Evolutionary conservation across 345 rosid genomes (phyloP).

Genomic region (Lenwebbia sp.): DNA sequence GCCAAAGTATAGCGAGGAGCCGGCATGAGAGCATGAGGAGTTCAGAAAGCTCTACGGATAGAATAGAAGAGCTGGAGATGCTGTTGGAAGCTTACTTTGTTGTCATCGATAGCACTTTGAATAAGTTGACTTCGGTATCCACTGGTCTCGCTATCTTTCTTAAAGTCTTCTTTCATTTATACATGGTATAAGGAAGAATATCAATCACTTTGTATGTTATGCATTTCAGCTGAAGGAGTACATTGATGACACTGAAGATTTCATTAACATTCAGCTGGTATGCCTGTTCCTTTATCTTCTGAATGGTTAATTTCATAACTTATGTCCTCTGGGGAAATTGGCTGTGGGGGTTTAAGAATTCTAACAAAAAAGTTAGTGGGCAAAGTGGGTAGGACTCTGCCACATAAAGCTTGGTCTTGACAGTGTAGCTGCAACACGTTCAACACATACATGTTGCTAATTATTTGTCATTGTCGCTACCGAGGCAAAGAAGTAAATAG

Average conservation of each 20-base stretch:
- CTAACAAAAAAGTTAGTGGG: not conserved
- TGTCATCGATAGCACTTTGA: conserved; percentile 84
- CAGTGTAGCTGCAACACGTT: not conserved
- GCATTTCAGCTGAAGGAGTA: conserved; percentile 84
- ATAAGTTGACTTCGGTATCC: conserved; percentile 87
- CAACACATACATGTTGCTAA: not conserved
- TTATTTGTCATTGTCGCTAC: not conserved
- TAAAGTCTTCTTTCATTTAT: not conserved
- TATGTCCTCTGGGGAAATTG: not conserved
- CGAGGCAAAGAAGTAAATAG: not conserved
- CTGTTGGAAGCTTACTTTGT: conserved; percentile 97
- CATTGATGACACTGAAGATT: conserved; percentile 95
- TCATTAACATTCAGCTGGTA: conserved; percentile 97
- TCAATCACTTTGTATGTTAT: not conserved
- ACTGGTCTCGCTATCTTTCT: not conserved
- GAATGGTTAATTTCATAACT: not conserved
- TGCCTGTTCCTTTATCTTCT: not conserved
- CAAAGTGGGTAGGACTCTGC: not conserved
- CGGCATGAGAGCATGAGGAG: conserved; percentile 88
- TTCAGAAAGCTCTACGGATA: conserved; percentile 57
- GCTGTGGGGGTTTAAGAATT: not conserved
- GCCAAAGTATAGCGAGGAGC: conserved; percentile 80
- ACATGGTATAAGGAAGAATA: not conserved
- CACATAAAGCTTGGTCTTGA: not conserved
- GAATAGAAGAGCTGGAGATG: conserved; percentile 94